Conservation (phyloP, 2,329 filamentous ascomycete species). For the Gnomoniopsis sp. region DNA sequence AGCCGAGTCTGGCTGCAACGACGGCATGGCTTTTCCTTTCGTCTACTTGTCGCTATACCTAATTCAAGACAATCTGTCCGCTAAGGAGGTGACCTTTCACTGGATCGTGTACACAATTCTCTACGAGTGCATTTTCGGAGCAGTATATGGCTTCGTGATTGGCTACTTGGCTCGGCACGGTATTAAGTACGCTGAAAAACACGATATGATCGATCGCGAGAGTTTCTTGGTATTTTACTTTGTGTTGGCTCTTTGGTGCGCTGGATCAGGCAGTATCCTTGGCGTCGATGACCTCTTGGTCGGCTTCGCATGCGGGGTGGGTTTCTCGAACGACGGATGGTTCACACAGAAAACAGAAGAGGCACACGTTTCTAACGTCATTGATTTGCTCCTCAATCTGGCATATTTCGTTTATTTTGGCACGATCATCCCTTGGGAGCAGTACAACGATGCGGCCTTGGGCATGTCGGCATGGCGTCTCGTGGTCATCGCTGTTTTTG, state of each 20-base stretch:
- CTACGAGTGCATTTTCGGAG: slow-evolving; percentile 94
- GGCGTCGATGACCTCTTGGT: slow-evolving; percentile 93
- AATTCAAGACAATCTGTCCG: slow-evolving; percentile 72
- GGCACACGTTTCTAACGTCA: slow-evolving; percentile 98
- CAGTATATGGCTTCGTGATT: slow-evolving; percentile 79
- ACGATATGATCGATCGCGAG: slow-evolving; percentile 86
- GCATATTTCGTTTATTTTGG: slow-evolving; percentile 98
- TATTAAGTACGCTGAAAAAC: slow-evolving; percentile 82
- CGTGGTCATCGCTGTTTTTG: slow-evolving; percentile 88
- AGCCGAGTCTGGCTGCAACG: slow-evolving; percentile 96
- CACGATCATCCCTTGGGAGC: slow-evolving; percentile 93
- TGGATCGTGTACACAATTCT: slow-evolving; percentile 89
- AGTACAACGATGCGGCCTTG: slow-evolving; percentile 73
- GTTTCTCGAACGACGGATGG: slow-evolving; percentile 99
- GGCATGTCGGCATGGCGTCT: slow-evolving; percentile 85
- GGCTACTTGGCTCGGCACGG: slow-evolving; percentile 89
- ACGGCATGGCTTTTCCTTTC: slow-evolving; percentile 99
- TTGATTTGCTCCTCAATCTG: slow-evolving; percentile 94
- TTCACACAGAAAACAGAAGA: slow-evolving; percentile 98
- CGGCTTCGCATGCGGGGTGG: slow-evolving; percentile 93
- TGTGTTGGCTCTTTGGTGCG: slow-evolving; percentile 90
- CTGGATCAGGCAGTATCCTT: slow-evolving; percentile 85
- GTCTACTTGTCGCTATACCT: slow-evolving; percentile 90
- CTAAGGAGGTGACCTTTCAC: slow-evolving; percentile 69
- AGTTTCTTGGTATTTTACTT: slow-evolving; percentile 99